Conservation (phyloP, 129 eudicot genomes). For the Flaveria linearis region DNA sequence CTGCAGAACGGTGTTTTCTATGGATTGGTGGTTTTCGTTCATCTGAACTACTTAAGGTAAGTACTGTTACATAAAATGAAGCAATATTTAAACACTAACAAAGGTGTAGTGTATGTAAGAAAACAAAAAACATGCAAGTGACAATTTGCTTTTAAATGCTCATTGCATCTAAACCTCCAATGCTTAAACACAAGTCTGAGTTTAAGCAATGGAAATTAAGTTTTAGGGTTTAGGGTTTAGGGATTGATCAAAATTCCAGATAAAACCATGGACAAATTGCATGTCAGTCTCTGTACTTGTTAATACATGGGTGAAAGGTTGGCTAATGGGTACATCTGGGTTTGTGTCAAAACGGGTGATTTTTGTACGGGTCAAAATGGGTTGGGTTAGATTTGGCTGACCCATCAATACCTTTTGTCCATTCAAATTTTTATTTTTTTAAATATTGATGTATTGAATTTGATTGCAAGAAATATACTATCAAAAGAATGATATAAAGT, state of each 20-base stretch:
- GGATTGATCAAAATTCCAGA: background rate
- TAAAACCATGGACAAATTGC: background rate
- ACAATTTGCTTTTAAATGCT: background rate
- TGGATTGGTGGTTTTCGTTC: conserved; percentile 99
- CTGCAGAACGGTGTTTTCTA: conserved; percentile 92
- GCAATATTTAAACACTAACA: background rate
- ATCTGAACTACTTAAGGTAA: conserved; percentile 89
- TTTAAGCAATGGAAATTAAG: too few relatives aligned
- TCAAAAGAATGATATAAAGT: background rate
- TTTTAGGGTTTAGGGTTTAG: too few relatives aligned
- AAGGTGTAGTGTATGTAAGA: background rate
- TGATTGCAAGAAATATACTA: background rate
- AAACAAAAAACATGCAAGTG: background rate
- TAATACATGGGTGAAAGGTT: background rate
- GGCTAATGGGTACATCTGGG: background rate
- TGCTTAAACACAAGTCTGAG: too few relatives aligned
- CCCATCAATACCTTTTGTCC: background rate
- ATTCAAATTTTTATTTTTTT: background rate
- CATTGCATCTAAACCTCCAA: too few relatives aligned
- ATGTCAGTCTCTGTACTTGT: background rate
- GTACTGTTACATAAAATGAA: background rate
- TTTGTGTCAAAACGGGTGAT: background rate
- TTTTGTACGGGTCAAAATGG: background rate
- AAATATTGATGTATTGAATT: background rate
- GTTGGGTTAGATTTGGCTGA: background rate